A percentile compares a stretch with the other conserved stretches of the same genome.
Conservation (phyloP, 139 green algal genomes). For the Chlorella sp. region DNA sequence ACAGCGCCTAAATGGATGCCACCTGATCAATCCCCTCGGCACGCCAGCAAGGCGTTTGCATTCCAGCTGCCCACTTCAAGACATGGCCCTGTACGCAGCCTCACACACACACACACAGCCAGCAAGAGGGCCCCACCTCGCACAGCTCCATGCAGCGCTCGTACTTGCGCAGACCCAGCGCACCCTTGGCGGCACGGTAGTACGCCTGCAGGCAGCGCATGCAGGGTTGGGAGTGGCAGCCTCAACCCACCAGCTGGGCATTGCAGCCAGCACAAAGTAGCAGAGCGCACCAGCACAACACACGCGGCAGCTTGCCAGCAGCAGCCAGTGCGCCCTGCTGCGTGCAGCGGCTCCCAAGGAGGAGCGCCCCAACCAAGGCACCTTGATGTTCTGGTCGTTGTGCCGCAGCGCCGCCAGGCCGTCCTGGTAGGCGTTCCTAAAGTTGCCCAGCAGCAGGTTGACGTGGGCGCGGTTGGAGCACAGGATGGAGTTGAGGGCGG, state of each 20-base stretch:
- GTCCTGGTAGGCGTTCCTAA: conserved; percentile 74
- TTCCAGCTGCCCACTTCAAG: too few species aligned
- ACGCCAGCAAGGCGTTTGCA: too few species aligned
- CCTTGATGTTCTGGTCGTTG: conserved; percentile 72
- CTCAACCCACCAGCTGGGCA: not conserved
- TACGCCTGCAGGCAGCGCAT: conserved; percentile 47
- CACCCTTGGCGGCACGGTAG: conserved; percentile 78
- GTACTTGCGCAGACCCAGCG: conserved; percentile 66
- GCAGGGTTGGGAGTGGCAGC: too few species aligned
- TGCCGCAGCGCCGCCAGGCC: conserved; percentile 47
- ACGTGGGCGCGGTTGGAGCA: conserved; percentile 83
- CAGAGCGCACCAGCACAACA: not conserved
- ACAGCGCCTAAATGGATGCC: too few species aligned
- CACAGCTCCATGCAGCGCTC: conserved; percentile 53
- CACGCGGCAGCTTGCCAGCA: too few species aligned
- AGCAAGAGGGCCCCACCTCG: too few species aligned
- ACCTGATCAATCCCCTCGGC: too few species aligned
- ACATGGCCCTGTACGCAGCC: too few species aligned
- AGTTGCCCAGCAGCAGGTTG: conserved; percentile 82
- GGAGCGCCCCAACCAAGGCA: not conserved
- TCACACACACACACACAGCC: too few species aligned
- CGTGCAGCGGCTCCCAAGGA: not conserved
- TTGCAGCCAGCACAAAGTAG: not conserved
- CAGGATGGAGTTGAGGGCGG: conserved; percentile 56
- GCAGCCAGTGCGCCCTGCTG: not conserved